Evolutionary conservation across 2,329 filamentous ascomycete genomes (phyloP).

Genomic region (Penicillium sp.): DNA sequence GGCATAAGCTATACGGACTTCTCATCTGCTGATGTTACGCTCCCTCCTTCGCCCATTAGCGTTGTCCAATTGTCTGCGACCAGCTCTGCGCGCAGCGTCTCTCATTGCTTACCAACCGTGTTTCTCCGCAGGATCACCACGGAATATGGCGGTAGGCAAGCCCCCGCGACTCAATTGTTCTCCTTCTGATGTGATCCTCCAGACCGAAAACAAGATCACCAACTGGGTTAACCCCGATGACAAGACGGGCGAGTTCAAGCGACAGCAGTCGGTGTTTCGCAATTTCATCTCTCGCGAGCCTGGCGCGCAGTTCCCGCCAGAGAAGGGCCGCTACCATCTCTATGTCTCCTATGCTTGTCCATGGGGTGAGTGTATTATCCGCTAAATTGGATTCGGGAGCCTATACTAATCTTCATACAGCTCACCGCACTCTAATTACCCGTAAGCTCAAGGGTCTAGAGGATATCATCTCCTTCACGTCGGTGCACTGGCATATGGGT

Average conservation of each 20-base stretch:
- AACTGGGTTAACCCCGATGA: constrained; percentile 76
- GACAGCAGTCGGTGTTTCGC: constrained; percentile 76
- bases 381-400: not conserved
- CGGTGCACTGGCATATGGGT: constrained; percentile 88
- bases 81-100: constrained; percentile 10
- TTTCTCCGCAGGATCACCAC: constrained; percentile 20
- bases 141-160: constrained; percentile 34
- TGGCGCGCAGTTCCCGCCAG: constrained; percentile 71
- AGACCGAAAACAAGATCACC: constrained; percentile 56
- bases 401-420: constrained; percentile 40
- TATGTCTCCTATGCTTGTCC: constrained; percentile 93
- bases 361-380: constrained; percentile 54
- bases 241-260: constrained; percentile 86
- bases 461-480: constrained; percentile 69
- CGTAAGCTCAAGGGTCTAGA: constrained; percentile 88
- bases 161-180: not conserved
- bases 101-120: constrained; percentile 13
- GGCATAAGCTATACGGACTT: constrained; percentile 9
- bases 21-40: constrained; percentile 23
- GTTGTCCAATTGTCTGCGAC: constrained; percentile 19
- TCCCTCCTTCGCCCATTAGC: constrained; percentile 19
- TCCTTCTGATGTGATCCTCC: not conserved
- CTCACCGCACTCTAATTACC: constrained; percentile 79
- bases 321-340: constrained; percentile 88
- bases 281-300: constrained; percentile 68